phyloP scores from a whole-genome alignment of 1,284 basidiomycete species.

The Phellinidium pouzarii region DNA sequence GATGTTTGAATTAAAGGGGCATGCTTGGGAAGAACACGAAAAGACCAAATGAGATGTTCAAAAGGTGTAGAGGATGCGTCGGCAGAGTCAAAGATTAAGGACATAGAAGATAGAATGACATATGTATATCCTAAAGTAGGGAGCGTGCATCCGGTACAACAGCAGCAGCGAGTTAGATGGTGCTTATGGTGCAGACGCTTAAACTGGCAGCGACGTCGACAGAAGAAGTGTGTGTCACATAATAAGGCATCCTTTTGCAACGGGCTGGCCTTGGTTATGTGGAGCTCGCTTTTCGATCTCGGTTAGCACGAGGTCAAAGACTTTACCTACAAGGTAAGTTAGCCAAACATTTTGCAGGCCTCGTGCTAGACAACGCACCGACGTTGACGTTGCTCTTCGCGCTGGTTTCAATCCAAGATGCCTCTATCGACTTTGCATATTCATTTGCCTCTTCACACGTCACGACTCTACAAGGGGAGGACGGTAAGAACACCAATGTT shows the following conservation, averaged over 20 bases:
- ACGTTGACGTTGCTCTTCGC: constrained; percentile 89
- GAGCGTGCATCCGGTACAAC: constrained; percentile 3
- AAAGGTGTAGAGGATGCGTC: neutral
- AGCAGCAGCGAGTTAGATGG: neutral
- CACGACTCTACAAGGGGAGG: constrained; percentile 59
- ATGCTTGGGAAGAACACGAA: neutral
- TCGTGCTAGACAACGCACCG: constrained; percentile 46
- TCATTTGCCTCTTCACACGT: constrained; percentile 67
- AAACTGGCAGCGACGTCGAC: constrained; percentile 14
- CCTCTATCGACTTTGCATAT: constrained; percentile 66
- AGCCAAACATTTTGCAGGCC: constrained; percentile 1
- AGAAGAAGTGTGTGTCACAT: constrained; percentile 45
- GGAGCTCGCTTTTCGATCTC: constrained; percentile 78
- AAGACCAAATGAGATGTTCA: neutral
- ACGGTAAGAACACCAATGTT: constrained; percentile 16
- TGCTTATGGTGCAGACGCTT: neutral
- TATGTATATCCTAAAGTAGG: constrained; percentile 10
- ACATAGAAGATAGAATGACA: constrained; percentile 3
- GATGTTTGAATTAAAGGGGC: neutral
- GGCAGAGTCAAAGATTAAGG: constrained; percentile 2
- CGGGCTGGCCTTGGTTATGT: constrained; percentile 53
- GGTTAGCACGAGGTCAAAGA: constrained; percentile 82
- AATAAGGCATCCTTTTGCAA: constrained; percentile 53
- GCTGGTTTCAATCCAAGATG: constrained; percentile 84
- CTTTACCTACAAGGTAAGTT: constrained; percentile 50